Conservation (phyloP, 805 yeast genomes). For the Candida anglica region DNA sequence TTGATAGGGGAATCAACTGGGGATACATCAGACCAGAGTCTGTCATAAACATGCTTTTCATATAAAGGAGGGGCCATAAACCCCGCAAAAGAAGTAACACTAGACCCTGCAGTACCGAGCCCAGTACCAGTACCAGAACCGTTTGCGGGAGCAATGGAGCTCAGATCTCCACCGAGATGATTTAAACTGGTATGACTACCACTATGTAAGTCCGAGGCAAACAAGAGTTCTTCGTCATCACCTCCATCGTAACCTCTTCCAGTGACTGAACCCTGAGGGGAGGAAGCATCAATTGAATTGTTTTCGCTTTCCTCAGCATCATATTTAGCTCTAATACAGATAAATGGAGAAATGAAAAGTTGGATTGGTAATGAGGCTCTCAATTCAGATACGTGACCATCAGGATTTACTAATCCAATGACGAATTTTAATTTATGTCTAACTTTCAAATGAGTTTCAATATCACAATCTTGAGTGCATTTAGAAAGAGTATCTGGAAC, state of each 20-base stretch:
- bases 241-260: background rate
- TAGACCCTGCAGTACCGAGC: conserved; percentile 11
- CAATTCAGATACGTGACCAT: conserved; percentile 88
- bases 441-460: conserved; percentile 67
- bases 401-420: conserved; percentile 77
- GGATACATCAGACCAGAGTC: conserved; percentile 66
- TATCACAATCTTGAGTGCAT: conserved; percentile 84
- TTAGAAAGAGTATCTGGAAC: conserved; percentile 72
- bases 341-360: conserved; percentile 75
- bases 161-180: conserved; percentile 9
- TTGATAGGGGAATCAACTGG: conserved; percentile 44
- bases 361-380: conserved; percentile 85
- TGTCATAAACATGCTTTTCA: conserved; percentile 76
- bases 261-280: conserved; percentile 1
- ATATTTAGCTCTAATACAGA: conserved; percentile 56
- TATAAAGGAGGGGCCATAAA: conserved; percentile 83
- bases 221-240: conserved; percentile 27
- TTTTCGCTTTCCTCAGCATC: conserved; percentile 11
- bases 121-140: conserved; percentile 17
- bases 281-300: background rate
- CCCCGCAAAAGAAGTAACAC: background rate
- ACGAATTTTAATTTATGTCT: conserved; percentile 85
- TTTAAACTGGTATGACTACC: conserved; percentile 19
- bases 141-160: background rate
- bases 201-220: conserved; percentile 16